Evolutionary conservation across 768 basidiomycete species (phyloP).

Genomic region (Pulveroboletus frians): DNA sequence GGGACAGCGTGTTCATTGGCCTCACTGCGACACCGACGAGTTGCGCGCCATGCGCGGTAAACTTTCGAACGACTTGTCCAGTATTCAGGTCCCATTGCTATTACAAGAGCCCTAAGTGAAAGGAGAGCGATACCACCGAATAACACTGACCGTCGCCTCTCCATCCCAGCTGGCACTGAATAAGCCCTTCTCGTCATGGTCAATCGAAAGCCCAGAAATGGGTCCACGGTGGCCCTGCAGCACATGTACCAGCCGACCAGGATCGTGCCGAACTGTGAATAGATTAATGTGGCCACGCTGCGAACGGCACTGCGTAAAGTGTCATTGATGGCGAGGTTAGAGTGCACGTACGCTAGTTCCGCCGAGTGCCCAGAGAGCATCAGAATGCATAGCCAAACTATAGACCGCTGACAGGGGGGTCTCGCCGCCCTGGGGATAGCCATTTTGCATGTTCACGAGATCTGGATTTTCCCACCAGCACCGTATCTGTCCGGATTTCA

Average conservation of each 20-base stretch:
- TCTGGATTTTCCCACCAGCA: slow-evolving; percentile 86
- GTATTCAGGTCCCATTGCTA: slow-evolving; percentile 99
- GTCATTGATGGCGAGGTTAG: slow-evolving; percentile 14
- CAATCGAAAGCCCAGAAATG: slow-evolving; percentile 79
- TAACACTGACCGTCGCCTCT: slow-evolving; percentile 63
- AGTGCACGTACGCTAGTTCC: slow-evolving; percentile 69
- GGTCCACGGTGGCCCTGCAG: slow-evolving; percentile 67
- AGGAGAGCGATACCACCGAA: not conserved
- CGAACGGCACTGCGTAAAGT: slow-evolving; percentile 13
- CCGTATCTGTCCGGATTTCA: slow-evolving; percentile 81
- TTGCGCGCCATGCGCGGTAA: slow-evolving; percentile 79
- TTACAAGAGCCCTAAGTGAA: slow-evolving; percentile 5
- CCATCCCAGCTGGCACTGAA: slow-evolving; percentile 96
- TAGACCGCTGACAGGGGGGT: slow-evolving; percentile 68
- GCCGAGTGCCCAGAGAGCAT: slow-evolving; percentile 88
- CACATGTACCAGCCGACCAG: slow-evolving; percentile 70
- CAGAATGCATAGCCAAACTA: slow-evolving; percentile 86
- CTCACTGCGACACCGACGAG: slow-evolving; percentile 76
- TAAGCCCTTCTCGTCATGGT: slow-evolving; percentile 77
- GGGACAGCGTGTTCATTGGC: slow-evolving; percentile 46
- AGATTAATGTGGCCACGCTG: slow-evolving; percentile 90
- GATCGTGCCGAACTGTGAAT: slow-evolving; percentile 88
- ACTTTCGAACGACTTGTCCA: slow-evolving; percentile 71
- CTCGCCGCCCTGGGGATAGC: slow-evolving; percentile 44
- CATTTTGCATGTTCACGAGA: slow-evolving; percentile 15